These are phyloP conservation scores for Cyclotella atomus DNA, from an alignment of 108 stramenopile species.

Conservation along the genomic window DNA sequence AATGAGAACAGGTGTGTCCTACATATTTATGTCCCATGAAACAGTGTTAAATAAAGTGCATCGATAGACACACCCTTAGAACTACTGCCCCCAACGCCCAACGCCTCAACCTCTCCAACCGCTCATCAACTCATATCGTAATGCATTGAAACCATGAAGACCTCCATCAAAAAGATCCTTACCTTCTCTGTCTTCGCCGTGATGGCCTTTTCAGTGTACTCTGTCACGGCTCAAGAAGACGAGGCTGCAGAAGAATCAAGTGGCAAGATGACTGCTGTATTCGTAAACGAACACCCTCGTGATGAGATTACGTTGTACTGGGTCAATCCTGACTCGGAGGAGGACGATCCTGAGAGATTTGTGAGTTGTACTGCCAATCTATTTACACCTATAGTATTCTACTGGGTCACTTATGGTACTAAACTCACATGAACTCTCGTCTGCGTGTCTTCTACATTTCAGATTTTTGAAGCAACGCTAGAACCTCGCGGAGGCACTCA, in stretches of 20 bases:
- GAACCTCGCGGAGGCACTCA: constrained; percentile 28
- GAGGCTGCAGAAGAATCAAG: not conserved
- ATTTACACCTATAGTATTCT: not conserved
- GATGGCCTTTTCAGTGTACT: not conserved
- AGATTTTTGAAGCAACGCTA: constrained; percentile 14
- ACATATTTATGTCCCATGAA: too few species aligned
- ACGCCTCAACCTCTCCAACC: too few species aligned
- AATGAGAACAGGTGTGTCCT: too few species aligned
- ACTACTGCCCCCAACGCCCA: too few species aligned
- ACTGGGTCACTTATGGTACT: not conserved
- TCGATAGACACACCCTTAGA: too few species aligned
- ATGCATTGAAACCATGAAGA: not conserved
- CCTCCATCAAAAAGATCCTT: not conserved
- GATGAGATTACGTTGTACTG: constrained; percentile 42
- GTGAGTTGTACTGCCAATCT: constrained; percentile 1
- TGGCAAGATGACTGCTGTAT: constrained; percentile 8
- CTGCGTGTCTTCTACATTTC: not conserved
- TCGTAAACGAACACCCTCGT: constrained; percentile 41
- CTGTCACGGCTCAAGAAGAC: not conserved
- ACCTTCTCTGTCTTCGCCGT: not conserved
- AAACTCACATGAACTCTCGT: not conserved
- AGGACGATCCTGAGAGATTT: constrained; percentile 20
- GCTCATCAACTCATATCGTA: too few species aligned
- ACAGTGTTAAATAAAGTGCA: too few species aligned
- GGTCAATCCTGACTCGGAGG: constrained; percentile 27